These are phyloP conservation scores for Rhizopogon roseolus DNA, from an alignment of 768 basidiomycete genomes.

Conservation along the genomic window DNA sequence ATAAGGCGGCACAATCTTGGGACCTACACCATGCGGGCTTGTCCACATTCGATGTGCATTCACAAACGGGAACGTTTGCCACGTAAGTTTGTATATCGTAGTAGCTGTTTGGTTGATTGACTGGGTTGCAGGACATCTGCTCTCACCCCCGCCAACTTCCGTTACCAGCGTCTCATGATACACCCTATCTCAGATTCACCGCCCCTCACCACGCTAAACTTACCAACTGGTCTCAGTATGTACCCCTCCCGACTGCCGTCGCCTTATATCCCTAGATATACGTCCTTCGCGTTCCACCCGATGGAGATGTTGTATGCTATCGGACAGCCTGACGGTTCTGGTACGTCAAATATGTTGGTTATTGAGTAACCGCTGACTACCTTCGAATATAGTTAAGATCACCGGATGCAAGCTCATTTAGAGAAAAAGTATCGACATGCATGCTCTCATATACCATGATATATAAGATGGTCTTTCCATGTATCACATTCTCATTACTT, in stretches of 20 bases:
- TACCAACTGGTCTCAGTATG: slow-evolving; percentile 51
- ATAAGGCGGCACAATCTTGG: slow-evolving; percentile 57
- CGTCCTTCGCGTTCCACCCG: slow-evolving; percentile 77
- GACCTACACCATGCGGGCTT: slow-evolving; percentile 67
- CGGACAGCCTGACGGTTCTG: slow-evolving; percentile 66
- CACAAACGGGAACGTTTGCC: slow-evolving; percentile 78
- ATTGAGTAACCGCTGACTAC: slow-evolving; percentile 4
- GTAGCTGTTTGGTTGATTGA: slow-evolving; percentile 4
- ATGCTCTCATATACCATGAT: not conserved
- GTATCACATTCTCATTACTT: not conserved
- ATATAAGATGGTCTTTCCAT: not conserved
- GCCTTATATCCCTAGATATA: slow-evolving; percentile 55
- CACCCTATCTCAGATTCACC: slow-evolving; percentile 45
- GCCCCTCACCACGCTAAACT: slow-evolving; percentile 36
- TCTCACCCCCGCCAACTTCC: slow-evolving; percentile 55
- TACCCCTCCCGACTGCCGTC: slow-evolving; percentile 57
- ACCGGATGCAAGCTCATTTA: slow-evolving; percentile 50
- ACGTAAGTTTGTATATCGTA: slow-evolving; percentile 46
- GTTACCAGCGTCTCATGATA: slow-evolving; percentile 58
- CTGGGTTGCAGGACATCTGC: slow-evolving; percentile 46
- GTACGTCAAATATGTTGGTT: slow-evolving; percentile 26
- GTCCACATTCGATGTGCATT: slow-evolving; percentile 83
- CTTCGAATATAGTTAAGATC: slow-evolving; percentile 39
- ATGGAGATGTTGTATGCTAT: slow-evolving; percentile 79
- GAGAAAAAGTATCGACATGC: not conserved